Base-by-base conservation (phyloP, 257 asterid species). In the Solanum sejunctum region DNA sequence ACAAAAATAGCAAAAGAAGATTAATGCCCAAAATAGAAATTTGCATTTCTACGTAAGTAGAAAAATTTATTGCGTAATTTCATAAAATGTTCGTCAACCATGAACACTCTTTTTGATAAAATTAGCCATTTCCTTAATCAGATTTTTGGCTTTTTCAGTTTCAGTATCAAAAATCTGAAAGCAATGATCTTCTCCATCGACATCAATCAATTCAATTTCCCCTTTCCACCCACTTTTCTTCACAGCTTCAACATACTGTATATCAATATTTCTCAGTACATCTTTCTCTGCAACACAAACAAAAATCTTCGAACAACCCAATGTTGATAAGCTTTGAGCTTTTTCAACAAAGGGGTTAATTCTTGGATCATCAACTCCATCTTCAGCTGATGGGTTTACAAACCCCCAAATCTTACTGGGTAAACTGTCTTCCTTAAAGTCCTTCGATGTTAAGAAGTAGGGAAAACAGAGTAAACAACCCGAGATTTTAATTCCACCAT, bases 151-250 rank as follows among this genome's bases (percentile, higher is more conserved):
- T 3, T 84, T 86, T 58, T 86, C 81, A 39, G 86, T 12, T 2
- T 86, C 51, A 61, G 79, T 60, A 54, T 60, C 21, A 43, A 57
- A 83, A n/a, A 86, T 9, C 36, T 86, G 86, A 21, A 86, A 86
- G 66, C 86, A 83, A 77, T 86, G 88, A 39, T 10, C 86, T 70
- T 86, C 89, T 51, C 87, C 89, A 79, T 84, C 69, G 55, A 86
- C 87, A 28, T 78, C 83, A 80, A 84, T 71, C 49, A 84, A 36
- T 13, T 86, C 85, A 20, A 86, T 64, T 66, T 84, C 86, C 1
- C 89, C 87, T 43, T 79, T 80, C 89, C 89, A 86, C 36, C 49
- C 85, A 85, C 87, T 80, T 12, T 80, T 55, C 64, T 85, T 85
- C 55, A 85, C 72, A 36, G 73, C 87, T 64, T 80, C 82, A 13